phyloP scores from a whole-genome alignment of 2,329 filamentous ascomycete genomes.

The Bertia moriformis region DNA sequence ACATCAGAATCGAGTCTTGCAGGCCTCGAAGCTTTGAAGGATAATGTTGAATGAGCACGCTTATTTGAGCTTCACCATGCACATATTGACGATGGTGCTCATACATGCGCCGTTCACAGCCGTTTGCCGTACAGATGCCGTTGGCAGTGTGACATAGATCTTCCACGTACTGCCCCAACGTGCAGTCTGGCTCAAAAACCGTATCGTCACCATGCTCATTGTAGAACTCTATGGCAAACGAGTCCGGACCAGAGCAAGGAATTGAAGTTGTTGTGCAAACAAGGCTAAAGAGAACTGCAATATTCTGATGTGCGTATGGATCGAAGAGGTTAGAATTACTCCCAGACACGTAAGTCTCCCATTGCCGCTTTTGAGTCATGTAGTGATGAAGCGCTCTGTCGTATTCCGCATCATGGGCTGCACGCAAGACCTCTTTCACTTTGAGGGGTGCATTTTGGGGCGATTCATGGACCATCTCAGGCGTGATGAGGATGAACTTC shows the following conservation, averaged over 20 bases:
- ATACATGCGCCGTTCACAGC: constrained; percentile 75
- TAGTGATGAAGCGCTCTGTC: constrained; percentile 91
- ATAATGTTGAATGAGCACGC: constrained; percentile 67
- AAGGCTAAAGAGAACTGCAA: constrained; percentile 82
- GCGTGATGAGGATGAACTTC: constrained; percentile 79
- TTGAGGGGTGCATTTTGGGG: constrained; percentile 68
- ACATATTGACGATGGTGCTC: constrained; percentile 96
- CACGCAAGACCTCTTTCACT: constrained; percentile 84
- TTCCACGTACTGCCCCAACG: constrained; percentile 87
- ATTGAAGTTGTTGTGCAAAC: constrained; percentile 90
- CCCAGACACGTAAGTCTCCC: constrained; percentile 86
- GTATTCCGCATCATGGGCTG: constrained; percentile 91
- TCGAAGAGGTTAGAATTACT: constrained; percentile 81
- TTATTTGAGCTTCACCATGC: constrained; percentile 85
- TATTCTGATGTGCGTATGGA: constrained; percentile 89
- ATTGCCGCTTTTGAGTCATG: constrained; percentile 82
- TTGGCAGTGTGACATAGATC: constrained; percentile 67
- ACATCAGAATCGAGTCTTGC: constrained; percentile 71
- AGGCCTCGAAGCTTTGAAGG: constrained; percentile 39
- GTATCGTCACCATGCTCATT: constrained; percentile 63
- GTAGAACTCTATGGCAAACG: constrained; percentile 87
- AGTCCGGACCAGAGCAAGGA: constrained; percentile 76
- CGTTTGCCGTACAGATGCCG: constrained; percentile 65
- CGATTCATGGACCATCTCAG: constrained; percentile 84
- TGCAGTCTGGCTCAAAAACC: constrained; percentile 70